These are phyloP conservation scores for Euphorbia peplus DNA, from an alignment of 345 rosid genomes.

Conservation along the genomic window DNA sequence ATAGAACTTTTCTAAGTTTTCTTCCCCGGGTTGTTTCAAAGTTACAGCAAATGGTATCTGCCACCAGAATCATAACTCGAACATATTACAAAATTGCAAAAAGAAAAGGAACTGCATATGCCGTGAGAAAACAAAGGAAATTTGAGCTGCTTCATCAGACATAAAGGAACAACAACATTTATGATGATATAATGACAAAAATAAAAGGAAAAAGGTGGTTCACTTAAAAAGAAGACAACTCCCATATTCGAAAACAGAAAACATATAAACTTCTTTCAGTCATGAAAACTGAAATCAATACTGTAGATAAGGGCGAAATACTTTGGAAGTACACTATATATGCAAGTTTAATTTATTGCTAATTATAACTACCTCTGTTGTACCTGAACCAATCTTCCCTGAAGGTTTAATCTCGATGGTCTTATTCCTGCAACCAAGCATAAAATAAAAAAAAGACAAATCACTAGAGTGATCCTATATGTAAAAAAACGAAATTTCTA, in stretches of 20 bases:
- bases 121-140: neutral
- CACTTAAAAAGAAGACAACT: neutral
- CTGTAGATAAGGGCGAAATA: neutral
- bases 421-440: conserved; percentile 48
- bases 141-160: neutral
- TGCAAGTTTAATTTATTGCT: neutral
- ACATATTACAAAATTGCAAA: neutral
- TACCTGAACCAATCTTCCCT: conserved; percentile 74
- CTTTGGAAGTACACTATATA: neutral
- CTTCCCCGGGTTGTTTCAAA: conserved; percentile 52
- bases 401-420: conserved; percentile 53
- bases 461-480: neutral
- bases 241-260: neutral
- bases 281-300: neutral
- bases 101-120: neutral
- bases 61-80: neutral
- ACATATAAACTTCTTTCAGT: neutral
- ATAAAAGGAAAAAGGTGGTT: neutral
- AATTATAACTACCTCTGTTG: conserved; percentile 64
- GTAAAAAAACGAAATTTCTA: neutral
- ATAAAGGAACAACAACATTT: neutral
- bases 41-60: conserved; percentile 73
- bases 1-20: conserved; percentile 52
- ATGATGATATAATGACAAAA: neutral
- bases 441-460: conserved; percentile 8